These are phyloP conservation scores for Sporothrix mexicana DNA, from an alignment of 2,329 filamentous ascomycete genomes.

Conservation along the genomic window DNA sequence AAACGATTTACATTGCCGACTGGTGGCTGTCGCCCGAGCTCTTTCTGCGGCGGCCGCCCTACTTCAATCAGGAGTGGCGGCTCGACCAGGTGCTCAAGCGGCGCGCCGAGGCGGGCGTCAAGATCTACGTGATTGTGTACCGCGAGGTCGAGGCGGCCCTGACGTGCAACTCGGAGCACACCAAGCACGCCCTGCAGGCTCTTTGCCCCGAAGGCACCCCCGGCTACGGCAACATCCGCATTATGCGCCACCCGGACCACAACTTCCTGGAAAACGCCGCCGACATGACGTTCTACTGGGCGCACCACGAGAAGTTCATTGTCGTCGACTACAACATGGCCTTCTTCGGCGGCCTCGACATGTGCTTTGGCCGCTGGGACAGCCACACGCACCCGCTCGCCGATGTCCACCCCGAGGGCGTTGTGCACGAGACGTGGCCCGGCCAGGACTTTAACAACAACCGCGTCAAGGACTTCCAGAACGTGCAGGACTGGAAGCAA, in stretches of 20 bases:
- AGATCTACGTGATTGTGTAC: slow-evolving; percentile 93
- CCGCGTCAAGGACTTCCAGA: slow-evolving; percentile 92
- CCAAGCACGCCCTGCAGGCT: slow-evolving; percentile 80
- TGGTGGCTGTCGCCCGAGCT: slow-evolving; percentile 96
- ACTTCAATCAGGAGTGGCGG: slow-evolving; percentile 81
- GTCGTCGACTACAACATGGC: slow-evolving; percentile 90
- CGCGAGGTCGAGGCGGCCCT: slow-evolving; percentile 82
- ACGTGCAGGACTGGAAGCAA: slow-evolving; percentile 87
- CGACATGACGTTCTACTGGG: slow-evolving; percentile 98
- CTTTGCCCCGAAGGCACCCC: slow-evolving; percentile 82
- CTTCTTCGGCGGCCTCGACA: slow-evolving; percentile 91
- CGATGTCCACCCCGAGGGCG: slow-evolving; percentile 84
- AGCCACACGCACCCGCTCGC: slow-evolving; percentile 81
- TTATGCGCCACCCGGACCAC: slow-evolving; percentile 93
- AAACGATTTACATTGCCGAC: slow-evolving; percentile 93
- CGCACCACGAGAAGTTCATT: slow-evolving; percentile 97
- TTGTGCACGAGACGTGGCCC: slow-evolving; percentile 85
- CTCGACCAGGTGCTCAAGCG: slow-evolving; percentile 87
- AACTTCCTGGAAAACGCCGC: slow-evolving; percentile 92
- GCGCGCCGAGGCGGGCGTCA: slow-evolving; percentile 87
- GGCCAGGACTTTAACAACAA: slow-evolving; percentile 99
- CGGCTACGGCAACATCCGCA: slow-evolving; percentile 84
- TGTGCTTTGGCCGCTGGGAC: slow-evolving; percentile 97
- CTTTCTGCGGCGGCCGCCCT: slow-evolving; percentile 83
- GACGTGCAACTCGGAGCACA: slow-evolving; percentile 91